Percentiles rank a stretch among this genome's conserved stretches.
phyloP scores from a whole-genome alignment of 331 rosid species.

The Acacia pycnantha region DNA sequence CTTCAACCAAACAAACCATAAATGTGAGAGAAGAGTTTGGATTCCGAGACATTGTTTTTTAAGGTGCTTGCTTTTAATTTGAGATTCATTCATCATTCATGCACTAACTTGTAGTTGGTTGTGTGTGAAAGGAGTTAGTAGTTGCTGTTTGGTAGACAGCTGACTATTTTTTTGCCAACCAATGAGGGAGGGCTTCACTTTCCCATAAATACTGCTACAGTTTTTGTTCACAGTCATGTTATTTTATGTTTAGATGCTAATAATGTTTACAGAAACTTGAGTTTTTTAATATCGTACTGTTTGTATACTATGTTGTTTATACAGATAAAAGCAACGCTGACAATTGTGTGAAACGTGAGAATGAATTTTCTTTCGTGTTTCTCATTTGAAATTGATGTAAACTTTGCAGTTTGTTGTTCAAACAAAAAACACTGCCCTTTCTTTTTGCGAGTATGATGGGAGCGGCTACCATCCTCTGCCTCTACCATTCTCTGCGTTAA shows the following conservation, averaged over 20 bases:
- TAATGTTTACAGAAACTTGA: neutral
- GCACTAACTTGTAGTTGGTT: neutral
- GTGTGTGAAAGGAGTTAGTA: neutral
- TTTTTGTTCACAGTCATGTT: neutral
- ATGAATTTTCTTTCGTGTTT: neutral
- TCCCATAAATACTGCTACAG: neutral
- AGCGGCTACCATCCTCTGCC: too few relatives aligned
- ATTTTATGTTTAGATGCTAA: neutral
- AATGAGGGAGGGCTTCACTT: neutral
- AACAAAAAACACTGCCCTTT: neutral
- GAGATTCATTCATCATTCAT: conserved; percentile 25
- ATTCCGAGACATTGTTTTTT: conserved; percentile 32
- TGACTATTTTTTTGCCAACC: conserved; percentile 36
- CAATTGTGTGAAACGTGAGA: neutral
- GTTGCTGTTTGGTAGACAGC: conserved; percentile 56
- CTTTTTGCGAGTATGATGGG: too few relatives aligned
- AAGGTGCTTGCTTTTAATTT: conserved; percentile 11
- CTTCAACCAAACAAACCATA: conserved; percentile 39
- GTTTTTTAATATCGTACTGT: neutral
- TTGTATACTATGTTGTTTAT: neutral
- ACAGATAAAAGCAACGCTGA: neutral
- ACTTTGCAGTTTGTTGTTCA: neutral
- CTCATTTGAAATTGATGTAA: neutral
- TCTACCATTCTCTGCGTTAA: too few relatives aligned
- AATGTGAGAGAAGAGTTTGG: conserved; percentile 55